Evolutionary conservation across 495 filamentous ascomycete genomes (phyloP).

Genomic region (Pseudoneurospora amorphoporcata): DNA sequence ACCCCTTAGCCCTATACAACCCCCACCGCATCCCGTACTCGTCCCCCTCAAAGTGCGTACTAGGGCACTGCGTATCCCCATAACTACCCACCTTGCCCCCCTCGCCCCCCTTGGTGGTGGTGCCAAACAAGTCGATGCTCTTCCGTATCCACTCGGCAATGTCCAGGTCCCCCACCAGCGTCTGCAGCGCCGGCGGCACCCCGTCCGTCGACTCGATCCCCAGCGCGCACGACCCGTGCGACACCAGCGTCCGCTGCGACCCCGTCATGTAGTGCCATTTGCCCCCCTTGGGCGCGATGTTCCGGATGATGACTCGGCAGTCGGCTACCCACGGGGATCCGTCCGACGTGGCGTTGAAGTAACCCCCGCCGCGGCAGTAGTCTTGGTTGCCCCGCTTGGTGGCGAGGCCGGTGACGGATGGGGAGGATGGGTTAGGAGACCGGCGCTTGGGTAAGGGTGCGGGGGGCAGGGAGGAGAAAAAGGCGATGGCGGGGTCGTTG

Average conservation of each 20-base stretch:
- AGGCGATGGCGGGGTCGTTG: background rate
- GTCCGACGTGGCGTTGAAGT: background rate
- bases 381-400: background rate
- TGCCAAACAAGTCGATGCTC: background rate
- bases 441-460: background rate
- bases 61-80: background rate
- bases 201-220: background rate
- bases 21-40: background rate
- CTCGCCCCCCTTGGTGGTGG: background rate
- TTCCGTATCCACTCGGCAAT: background rate
- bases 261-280: background rate
- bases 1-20: background rate
- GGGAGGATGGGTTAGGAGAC: background rate
- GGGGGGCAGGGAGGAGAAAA: background rate
- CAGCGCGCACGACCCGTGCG: background rate
- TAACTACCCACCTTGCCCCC: background rate
- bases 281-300: background rate
- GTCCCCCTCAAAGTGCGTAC: background rate
- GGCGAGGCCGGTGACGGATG: background rate
- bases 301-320: background rate
- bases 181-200: background rate
- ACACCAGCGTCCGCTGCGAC: background rate
- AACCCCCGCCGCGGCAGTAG: background rate
- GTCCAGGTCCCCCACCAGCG: background rate
- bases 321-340: background rate